Base-by-base conservation (phyloP, 2,329 filamentous ascomycete species). In the Rugonectria rugulosa region DNA sequence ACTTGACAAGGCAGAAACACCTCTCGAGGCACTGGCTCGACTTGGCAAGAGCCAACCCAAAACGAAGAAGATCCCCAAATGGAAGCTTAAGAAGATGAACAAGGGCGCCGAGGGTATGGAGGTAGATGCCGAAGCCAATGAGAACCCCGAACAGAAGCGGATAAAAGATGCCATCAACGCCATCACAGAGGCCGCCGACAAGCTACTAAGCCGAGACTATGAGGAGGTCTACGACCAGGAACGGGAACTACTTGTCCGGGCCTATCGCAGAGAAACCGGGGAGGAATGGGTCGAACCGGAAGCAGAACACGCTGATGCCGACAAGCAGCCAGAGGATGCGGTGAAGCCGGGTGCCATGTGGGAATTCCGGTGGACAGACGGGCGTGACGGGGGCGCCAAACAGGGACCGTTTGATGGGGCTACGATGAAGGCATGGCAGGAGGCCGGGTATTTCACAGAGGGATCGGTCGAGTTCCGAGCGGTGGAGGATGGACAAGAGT, bases 321-420 rank as follows among this genome's bases (percentile, higher is more conserved):
- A 61, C 43, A 57, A 63, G 11, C 52, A 59, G 19, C 53, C 57
- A n/a, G 52, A 62, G 37, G 42, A 50, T 48, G 40, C 60, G 51
- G 53, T 65, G 59, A 57, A 62, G 36, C 48, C 56, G 45, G 66
- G 62, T 31, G 62, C 59, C 15, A 70, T 66, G 65, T 99, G 94
- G 93, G 91, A 98, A 73, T 99, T 92, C 72, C 84, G 91, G 55
- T 99, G 95, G 95, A 88, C 87, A 32, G 92, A 97, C 71, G 91
- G 91, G 15, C 83, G 92, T 34, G 94, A 97, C 68, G 89, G 86
- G 23, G 91, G 85, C 10, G 83, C 85, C 42, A 83, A 84, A 54
- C 92, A 99, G 73, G 95, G 95, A 0, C 94, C 95, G 0, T 99
- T 92, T 72, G 92, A 97, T 69, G 85, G 83, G 7, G 73, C 81